phyloP scores from a whole-genome alignment of 2,329 filamentous ascomycete species.

The Fusarium caatingaense region DNA sequence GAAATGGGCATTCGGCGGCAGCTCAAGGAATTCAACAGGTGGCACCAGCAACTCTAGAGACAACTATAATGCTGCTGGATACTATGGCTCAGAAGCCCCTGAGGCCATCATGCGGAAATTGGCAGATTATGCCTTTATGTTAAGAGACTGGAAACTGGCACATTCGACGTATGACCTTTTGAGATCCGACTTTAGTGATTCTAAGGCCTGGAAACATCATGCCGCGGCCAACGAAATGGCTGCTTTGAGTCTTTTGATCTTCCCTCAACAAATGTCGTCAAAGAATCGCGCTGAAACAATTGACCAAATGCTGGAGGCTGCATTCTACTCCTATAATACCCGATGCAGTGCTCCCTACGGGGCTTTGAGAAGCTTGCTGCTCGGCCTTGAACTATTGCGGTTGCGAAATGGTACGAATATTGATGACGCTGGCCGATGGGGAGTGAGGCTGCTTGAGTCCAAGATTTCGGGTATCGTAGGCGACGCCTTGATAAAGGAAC shows the following conservation, averaged over 20 bases:
- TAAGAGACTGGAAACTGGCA: slow-evolving; percentile 94
- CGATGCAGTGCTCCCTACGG: slow-evolving; percentile 84
- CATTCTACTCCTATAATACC: slow-evolving; percentile 91
- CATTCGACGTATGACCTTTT: slow-evolving; percentile 92
- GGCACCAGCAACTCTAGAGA: slow-evolving; percentile 62
- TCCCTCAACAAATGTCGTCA: slow-evolving; percentile 75
- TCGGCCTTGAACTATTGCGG: slow-evolving; percentile 85
- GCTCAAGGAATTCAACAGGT: slow-evolving; percentile 69
- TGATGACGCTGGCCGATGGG: slow-evolving; percentile 91
- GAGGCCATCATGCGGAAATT: slow-evolving; percentile 94
- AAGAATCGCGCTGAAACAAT: slow-evolving; percentile 84
- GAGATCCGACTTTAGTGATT: slow-evolving; percentile 87
- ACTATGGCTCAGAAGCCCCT: slow-evolving; percentile 83
- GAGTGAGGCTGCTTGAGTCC: slow-evolving; percentile 80
- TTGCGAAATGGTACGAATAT: slow-evolving; percentile 82
- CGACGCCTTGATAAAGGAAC: slow-evolving; percentile 85
- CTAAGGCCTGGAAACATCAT: slow-evolving; percentile 97
- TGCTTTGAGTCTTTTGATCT: slow-evolving; percentile 83
- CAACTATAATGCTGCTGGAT: slow-evolving; percentile 85
- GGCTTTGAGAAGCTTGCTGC: slow-evolving; percentile 78
- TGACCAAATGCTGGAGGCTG: slow-evolving; percentile 88
- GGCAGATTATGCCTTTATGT: slow-evolving; percentile 96
- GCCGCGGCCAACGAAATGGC: slow-evolving; percentile 97
- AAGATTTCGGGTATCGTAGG: slow-evolving; percentile 79
- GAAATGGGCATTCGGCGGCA: slow-evolving; percentile 84